Percentiles rank a stretch among this genome's conserved stretches.
These are phyloP conservation scores for Suillus clintonianus DNA, from an alignment of 768 basidiomycete species.

Conservation along the genomic window DNA sequence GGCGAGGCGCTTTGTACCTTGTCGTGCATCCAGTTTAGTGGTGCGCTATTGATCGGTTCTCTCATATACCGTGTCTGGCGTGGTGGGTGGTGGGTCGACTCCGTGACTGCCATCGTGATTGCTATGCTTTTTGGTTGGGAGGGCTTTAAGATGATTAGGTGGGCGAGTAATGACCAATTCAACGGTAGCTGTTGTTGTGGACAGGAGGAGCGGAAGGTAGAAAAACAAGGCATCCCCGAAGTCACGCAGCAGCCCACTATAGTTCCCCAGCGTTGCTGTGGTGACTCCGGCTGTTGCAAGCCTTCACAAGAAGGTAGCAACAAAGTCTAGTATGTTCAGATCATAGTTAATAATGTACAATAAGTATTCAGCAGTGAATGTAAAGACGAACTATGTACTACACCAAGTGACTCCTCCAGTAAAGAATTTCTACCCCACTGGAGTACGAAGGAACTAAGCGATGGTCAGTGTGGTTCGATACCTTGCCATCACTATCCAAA, in stretches of 20 bases:
- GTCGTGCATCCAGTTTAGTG: conserved; percentile 44
- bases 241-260: not conserved
- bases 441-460: not conserved
- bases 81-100: conserved; percentile 52
- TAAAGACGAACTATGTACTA: not conserved
- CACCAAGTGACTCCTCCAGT: not conserved
- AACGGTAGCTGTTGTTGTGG: conserved; percentile 39
- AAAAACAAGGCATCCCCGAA: not conserved
- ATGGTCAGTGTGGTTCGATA: not conserved
- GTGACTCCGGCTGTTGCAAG: not conserved
- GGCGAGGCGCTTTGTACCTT: conserved; percentile 48
- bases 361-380: not conserved
- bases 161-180: conserved; percentile 37
- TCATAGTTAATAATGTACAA: not conserved
- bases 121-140: conserved; percentile 47
- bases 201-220: not conserved
- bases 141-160: conserved; percentile 43
- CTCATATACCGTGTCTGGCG: conserved; percentile 41
- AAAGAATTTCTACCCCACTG: not conserved
- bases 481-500: not conserved
- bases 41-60: conserved; percentile 43
- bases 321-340: not conserved
- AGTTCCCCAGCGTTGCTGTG: not conserved
- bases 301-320: not conserved
- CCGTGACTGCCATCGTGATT: conserved; percentile 43